Percentiles rank a stretch among this genome's conserved stretches.
Evolutionary conservation across 495 filamentous ascomycete species (phyloP).

Genomic region (Letharia lupina): DNA sequence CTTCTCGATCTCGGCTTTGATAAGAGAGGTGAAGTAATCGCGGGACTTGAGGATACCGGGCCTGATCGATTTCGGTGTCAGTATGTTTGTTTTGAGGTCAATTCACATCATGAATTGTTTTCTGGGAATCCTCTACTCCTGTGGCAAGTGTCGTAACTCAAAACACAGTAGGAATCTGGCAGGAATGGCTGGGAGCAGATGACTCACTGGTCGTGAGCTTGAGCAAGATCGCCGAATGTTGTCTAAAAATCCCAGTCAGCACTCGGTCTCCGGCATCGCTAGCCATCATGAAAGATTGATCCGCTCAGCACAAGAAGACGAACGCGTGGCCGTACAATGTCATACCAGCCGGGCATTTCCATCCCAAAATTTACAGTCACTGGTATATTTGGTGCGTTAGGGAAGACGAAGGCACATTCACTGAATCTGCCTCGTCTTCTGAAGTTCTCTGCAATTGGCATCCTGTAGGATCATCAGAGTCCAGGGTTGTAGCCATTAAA

Average conservation of each 20-base stretch:
- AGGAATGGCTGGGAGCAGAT: background rate
- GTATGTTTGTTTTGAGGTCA: background rate
- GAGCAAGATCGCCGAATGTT: conserved; percentile 31
- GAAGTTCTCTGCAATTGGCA: conserved; percentile 79
- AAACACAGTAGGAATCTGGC: background rate
- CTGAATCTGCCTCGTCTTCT: conserved; percentile 74
- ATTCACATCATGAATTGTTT: background rate
- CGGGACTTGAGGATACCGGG: conserved; percentile 64
- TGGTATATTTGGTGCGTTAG: conserved; percentile 83
- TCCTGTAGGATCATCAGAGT: conserved; percentile 36
- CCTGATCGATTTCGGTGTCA: background rate
- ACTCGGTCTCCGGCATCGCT: background rate
- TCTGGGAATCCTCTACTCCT: background rate
- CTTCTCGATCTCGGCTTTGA: conserved; percentile 71
- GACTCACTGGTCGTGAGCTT: conserved; percentile 61
- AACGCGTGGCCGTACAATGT: conserved; percentile 21
- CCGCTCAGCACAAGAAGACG: background rate
- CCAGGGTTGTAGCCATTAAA: background rate
- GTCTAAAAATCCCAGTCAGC: conserved; percentile 9
- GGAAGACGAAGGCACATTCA: conserved; percentile 87
- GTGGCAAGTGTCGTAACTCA: background rate
- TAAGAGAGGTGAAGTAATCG: conserved; percentile 68
- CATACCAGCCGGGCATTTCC: conserved; percentile 39
- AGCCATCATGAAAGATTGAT: background rate
- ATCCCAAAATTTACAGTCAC: conserved; percentile 78